Evolutionary conservation across 139 green algal genomes (phyloP).

Genomic region (Volvox africanus): DNA sequence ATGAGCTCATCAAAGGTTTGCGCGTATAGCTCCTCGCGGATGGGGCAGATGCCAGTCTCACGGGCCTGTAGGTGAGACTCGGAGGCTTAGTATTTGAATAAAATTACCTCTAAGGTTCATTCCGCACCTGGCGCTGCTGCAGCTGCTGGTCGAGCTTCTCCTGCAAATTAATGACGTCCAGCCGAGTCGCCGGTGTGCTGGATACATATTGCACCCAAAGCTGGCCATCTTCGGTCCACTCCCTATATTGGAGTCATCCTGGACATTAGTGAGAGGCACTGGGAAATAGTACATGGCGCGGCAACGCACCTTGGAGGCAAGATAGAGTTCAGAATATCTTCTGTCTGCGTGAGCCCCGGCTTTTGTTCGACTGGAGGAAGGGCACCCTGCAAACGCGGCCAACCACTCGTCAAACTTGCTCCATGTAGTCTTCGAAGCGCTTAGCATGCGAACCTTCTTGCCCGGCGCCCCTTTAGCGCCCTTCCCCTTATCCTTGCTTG

Average conservation of each 20-base stretch:
- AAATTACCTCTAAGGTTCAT: neutral
- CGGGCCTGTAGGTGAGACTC: slow-evolving; percentile 70
- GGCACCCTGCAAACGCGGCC: slow-evolving; percentile 37
- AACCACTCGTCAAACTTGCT: neutral
- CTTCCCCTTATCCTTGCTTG: slow-evolving; percentile 73
- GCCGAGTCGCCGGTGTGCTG: slow-evolving; percentile 82
- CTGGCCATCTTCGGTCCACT: slow-evolving; percentile 89
- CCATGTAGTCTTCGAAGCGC: neutral
- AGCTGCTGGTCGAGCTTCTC: slow-evolving; percentile 91
- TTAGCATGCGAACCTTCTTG: slow-evolving; percentile 65
- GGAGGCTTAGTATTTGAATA: neutral
- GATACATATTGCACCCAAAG: slow-evolving; percentile 93
- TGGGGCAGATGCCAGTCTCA: slow-evolving; percentile 91
- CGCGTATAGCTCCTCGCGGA: slow-evolving; percentile 91
- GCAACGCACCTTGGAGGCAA: slow-evolving; percentile 79
- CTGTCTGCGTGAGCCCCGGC: slow-evolving; percentile 79
- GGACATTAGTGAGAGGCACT: neutral
- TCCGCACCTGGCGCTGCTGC: slow-evolving; percentile 79
- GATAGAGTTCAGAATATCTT: slow-evolving; percentile 93
- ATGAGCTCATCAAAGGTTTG: slow-evolving; percentile 90
- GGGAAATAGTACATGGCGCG: slow-evolving; percentile 3
- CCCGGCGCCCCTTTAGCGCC: slow-evolving; percentile 64
- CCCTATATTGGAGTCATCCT: slow-evolving; percentile 58
- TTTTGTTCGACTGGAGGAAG: slow-evolving; percentile 83
- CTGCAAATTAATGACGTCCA: slow-evolving; percentile 91